A percentile compares a stretch with the other conserved stretches of the same genome.
Evolutionary conservation across 257 asterid species (phyloP).

Genomic region (Fraxinus excelsior): DNA sequence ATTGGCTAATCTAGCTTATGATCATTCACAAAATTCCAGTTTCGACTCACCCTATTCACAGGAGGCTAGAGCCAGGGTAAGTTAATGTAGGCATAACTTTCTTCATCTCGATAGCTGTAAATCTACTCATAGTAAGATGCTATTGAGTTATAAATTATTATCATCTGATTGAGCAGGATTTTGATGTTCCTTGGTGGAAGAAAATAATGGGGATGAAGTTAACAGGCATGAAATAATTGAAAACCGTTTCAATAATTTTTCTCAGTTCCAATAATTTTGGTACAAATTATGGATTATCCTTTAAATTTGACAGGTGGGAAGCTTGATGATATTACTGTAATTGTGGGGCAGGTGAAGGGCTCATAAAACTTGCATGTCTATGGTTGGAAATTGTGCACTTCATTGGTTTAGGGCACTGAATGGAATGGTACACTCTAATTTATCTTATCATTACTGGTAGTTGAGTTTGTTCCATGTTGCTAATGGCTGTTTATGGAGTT

Average conservation of each 20-base stretch:
- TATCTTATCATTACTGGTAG: not conserved
- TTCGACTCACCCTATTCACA: slow-evolving; percentile 83
- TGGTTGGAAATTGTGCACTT: not conserved
- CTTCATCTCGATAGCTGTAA: not conserved
- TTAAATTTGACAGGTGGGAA: slow-evolving; percentile 59
- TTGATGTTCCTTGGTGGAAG: slow-evolving; percentile 90
- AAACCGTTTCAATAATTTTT: not conserved
- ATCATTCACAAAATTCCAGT: slow-evolving; percentile 61
- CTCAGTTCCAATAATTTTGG: not conserved
- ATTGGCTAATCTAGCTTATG: slow-evolving; percentile 67
- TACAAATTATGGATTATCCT: slow-evolving; percentile 8
- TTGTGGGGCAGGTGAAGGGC: slow-evolving; percentile 61
- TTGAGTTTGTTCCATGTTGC: slow-evolving; percentile 6
- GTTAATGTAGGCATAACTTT: not conserved
- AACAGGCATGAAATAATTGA: slow-evolving; percentile 52
- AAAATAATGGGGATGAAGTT: slow-evolving; percentile 74
- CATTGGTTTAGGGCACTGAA: not conserved
- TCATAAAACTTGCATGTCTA: slow-evolving; percentile 27
- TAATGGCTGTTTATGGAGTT: not conserved
- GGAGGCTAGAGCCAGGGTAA: slow-evolving; percentile 79
- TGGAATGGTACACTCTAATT: not conserved
- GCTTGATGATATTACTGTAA: slow-evolving; percentile 78
- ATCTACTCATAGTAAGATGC: not conserved
- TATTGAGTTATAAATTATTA: not conserved
- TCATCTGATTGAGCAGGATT: slow-evolving; percentile 50